Percentiles rank a stretch among this genome's conserved stretches.
Evolutionary conservation across 2,329 filamentous ascomycete species (phyloP).

Genomic region (Periconia macrospinosa): DNA sequence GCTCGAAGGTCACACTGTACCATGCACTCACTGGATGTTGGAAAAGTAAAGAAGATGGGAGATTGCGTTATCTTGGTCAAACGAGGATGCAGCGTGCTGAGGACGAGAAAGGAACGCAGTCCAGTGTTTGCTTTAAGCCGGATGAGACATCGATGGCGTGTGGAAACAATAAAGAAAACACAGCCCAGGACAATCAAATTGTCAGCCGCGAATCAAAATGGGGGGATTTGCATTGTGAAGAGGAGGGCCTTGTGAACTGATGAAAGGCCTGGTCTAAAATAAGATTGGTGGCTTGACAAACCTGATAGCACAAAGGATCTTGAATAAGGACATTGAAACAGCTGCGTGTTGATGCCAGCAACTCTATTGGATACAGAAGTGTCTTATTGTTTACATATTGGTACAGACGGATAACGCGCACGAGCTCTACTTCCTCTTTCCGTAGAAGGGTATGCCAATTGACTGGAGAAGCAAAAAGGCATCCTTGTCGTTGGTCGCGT

Average conservation of each 20-base stretch:
- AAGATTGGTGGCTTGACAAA: not conserved
- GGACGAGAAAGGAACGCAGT: not conserved
- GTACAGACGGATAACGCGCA: constrained; percentile 16
- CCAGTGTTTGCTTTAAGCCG: not conserved
- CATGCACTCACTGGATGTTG: no score
- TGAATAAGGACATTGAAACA: constrained; percentile 1
- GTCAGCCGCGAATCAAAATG: no score
- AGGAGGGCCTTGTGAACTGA: not conserved
- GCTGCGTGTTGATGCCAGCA: constrained; percentile 5
- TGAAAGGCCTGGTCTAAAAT: not conserved
- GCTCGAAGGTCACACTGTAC: no score
- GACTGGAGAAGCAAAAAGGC: constrained; percentile 74
- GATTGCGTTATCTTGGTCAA: not conserved
- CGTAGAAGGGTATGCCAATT: constrained; percentile 79
- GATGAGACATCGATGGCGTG: not conserved
- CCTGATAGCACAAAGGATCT: not conserved
- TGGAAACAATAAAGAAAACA: not conserved
- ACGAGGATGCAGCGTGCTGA: not conserved
- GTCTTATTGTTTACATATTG: constrained; percentile 21
- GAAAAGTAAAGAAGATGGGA: not conserved
- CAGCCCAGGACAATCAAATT: not conserved
- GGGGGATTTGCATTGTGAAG: no score
- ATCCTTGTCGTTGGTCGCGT: constrained; percentile 81
- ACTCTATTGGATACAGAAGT: constrained; percentile 8
- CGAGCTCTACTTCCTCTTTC: constrained; percentile 59